Percentiles rank a stretch among this genome's conserved stretches.
Evolutionary conservation across 75 land plant genomes (phyloP).

Genomic region (Cunninghamia lanceolata): DNA sequence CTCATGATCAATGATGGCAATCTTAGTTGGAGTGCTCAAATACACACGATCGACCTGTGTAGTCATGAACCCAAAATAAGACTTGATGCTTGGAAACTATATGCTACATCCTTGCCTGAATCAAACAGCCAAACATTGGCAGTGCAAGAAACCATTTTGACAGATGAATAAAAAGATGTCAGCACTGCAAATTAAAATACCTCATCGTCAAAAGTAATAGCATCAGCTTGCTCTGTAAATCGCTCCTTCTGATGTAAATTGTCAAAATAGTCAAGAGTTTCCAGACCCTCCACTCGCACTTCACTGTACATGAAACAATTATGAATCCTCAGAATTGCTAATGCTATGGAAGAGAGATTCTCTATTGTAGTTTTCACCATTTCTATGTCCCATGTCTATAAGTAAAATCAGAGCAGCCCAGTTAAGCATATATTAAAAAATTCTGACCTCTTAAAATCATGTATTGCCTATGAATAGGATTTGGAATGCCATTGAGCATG

Average conservation of each 20-base stretch:
- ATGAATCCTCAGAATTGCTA: background rate
- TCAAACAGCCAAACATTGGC: background rate
- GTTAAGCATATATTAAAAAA: slow-evolving; percentile 7
- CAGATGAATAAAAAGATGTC: background rate
- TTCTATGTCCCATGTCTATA: background rate
- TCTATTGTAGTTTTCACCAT: background rate
- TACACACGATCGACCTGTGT: slow-evolving; percentile 8
- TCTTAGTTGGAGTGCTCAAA: slow-evolving; percentile 44
- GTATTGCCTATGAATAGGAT: background rate
- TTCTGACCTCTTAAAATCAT: background rate
- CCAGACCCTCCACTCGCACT: slow-evolving; percentile 45
- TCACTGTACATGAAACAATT: slow-evolving; percentile 24
- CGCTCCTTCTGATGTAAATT: slow-evolving; percentile 24
- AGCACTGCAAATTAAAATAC: slow-evolving; percentile 6
- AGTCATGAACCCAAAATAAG: background rate
- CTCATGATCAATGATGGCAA: slow-evolving; percentile 66
- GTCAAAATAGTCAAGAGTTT: slow-evolving; percentile 42
- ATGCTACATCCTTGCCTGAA: background rate
- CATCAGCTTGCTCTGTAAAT: slow-evolving; percentile 43
- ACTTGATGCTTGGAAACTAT: background rate
- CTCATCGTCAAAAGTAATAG: slow-evolving; percentile 46
- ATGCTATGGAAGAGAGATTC: background rate
- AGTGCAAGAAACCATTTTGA: background rate
- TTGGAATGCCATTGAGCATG: background rate
- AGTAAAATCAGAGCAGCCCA: background rate